Conservation (phyloP, 306 rosid genomes). For the Alnus rubra region DNA sequence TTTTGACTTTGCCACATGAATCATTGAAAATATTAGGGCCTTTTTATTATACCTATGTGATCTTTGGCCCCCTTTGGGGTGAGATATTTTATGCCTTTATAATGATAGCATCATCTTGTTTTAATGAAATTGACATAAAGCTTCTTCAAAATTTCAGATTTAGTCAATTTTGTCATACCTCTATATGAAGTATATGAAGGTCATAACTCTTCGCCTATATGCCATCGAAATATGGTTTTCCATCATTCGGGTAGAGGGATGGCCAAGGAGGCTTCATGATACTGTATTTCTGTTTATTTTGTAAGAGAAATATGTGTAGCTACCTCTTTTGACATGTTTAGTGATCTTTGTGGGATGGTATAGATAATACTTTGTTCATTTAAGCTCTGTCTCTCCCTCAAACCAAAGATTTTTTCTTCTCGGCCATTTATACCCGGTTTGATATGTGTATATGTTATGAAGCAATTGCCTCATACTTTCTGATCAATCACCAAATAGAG, state of each 20-base stretch:
- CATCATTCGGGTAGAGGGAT: background rate
- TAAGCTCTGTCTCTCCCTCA: no score
- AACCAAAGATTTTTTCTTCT: no score
- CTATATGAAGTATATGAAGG: background rate
- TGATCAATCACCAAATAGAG: no score
- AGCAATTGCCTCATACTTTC: no score
- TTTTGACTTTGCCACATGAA: background rate
- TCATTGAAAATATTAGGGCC: background rate
- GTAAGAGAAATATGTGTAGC: no score
- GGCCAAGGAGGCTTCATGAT: no score
- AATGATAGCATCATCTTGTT: background rate
- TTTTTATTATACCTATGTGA: background rate
- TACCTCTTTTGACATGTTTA: no score
- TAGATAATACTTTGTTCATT: no score
- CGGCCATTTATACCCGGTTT: no score
- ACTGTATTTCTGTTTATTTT: no score
- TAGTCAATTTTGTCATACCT: background rate
- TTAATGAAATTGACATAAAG: background rate
- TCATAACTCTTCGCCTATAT: background rate
- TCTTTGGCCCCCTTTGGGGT: background rate
- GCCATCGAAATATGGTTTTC: background rate
- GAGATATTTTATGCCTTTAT: background rate
- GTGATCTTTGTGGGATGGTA: no score
- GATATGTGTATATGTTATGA: no score
- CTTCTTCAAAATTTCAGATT: background rate